Evolutionary conservation across 805 yeast species (phyloP).

Genomic region (Lipomyces mesembrius): DNA sequence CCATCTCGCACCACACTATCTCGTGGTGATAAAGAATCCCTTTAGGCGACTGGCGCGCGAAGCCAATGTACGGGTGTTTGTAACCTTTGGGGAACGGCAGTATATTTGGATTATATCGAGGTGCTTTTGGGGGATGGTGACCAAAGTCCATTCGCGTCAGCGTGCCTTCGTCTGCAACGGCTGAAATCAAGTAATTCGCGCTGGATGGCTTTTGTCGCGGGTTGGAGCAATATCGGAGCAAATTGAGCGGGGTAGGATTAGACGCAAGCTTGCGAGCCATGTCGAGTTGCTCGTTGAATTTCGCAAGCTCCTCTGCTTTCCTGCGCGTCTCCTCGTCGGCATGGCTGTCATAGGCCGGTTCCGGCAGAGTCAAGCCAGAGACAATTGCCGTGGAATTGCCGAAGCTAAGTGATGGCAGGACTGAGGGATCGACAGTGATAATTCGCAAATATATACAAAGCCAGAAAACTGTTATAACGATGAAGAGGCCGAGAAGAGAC

Average conservation of each 20-base stretch:
- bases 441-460: not conserved
- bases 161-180: conserved; percentile 18
- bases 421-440: too few species aligned
- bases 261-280: conserved; percentile 9
- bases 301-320: not conserved
- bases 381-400: not conserved
- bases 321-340: not conserved
- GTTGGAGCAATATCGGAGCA: conserved; percentile 16
- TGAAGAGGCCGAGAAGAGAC: not conserved
- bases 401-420: too few species aligned
- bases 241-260: conserved; percentile 19
- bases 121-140: not conserved
- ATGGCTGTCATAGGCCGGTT: not conserved
- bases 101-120: conserved; percentile 26
- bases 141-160: conserved; percentile 13
- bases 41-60: conserved; percentile 17
- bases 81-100: conserved; percentile 26
- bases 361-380: not conserved
- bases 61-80: conserved; percentile 17
- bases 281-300: not conserved
- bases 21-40: conserved; percentile 21
- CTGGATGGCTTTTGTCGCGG: not conserved
- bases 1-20: conserved; percentile 27
- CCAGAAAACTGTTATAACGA: not conserved
- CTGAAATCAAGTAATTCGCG: conserved; percentile 6